phyloP scores from a whole-genome alignment of 73 alveolate species.

The Paramecium tetraurelia region DNA sequence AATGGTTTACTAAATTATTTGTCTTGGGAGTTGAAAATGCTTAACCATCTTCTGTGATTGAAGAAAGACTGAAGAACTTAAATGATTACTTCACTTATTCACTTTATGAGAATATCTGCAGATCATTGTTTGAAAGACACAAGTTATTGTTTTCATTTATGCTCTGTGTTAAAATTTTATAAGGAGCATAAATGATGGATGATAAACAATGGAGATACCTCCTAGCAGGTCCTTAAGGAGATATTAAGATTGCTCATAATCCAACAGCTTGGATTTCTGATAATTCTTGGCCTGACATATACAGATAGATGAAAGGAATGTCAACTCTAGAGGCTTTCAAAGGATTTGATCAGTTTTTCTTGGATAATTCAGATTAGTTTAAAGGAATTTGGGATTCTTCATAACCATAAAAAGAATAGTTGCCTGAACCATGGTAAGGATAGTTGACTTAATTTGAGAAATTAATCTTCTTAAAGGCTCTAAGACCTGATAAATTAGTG shows the following conservation, averaged over 20 bases:
- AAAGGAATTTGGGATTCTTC: slow-evolving; percentile 88
- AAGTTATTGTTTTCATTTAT: slow-evolving; percentile 97
- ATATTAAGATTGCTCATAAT: slow-evolving; percentile 85
- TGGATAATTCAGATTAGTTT: slow-evolving; percentile 81
- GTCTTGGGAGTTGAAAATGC: slow-evolving; percentile 85
- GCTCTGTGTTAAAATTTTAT: slow-evolving; percentile 88
- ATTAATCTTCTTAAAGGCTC: slow-evolving; percentile 89
- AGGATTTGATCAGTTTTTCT: slow-evolving; percentile 91
- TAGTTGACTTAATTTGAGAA: slow-evolving; percentile 87
- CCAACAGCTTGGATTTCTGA: slow-evolving; percentile 97
- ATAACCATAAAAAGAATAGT: slow-evolving; percentile 84
- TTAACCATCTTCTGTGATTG: slow-evolving; percentile 78
- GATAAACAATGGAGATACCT: slow-evolving; percentile 79
- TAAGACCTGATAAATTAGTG: slow-evolving; percentile 93
- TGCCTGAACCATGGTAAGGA: slow-evolving; percentile 92
- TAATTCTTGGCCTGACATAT: slow-evolving; percentile 89
- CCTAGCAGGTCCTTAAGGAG: slow-evolving; percentile 97
- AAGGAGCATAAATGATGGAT: slow-evolving; percentile 78
- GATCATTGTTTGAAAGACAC: slow-evolving; percentile 98
- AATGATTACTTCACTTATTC: slow-evolving; percentile 94
- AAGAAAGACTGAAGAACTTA: slow-evolving; percentile 82
- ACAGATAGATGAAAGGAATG: slow-evolving; percentile 90
- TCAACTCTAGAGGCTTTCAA: slow-evolving; percentile 80
- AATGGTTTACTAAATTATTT: slow-evolving; percentile 91
- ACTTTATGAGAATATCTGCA: slow-evolving; percentile 97